Percentiles rank a stretch among this genome's conserved stretches.
Conservation (phyloP, 176 grass and related monocot species). For the Chrysopogon serrulatus region DNA sequence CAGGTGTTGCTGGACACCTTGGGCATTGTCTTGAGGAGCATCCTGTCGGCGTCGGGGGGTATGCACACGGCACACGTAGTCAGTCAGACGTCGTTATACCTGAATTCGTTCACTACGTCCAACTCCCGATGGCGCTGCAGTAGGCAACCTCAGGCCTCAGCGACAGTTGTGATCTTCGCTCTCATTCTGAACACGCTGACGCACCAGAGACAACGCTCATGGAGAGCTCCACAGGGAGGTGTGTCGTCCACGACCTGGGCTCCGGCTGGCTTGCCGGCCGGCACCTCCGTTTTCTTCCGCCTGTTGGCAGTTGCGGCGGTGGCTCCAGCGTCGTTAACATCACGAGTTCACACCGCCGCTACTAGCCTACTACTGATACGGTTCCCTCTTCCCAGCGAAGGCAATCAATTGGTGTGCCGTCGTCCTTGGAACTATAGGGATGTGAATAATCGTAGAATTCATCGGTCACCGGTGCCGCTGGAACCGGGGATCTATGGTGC, state of each 20-base stretch:
- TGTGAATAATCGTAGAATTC: not conserved
- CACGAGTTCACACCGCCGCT: not conserved
- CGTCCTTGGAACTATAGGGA: not conserved
- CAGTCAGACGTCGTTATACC: no score
- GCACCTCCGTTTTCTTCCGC: not conserved
- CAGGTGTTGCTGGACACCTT: no score
- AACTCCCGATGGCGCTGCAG: no score
- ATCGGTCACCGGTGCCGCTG: not conserved
- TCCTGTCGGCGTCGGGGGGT: no score
- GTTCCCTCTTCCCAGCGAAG: not conserved
- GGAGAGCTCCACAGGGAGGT: not conserved
- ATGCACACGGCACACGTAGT: no score
- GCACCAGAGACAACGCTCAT: not conserved
- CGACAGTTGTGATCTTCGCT: no score
- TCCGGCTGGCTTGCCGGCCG: not conserved
- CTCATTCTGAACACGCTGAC: no score
- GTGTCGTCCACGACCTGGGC: not conserved
- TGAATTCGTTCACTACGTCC: no score
- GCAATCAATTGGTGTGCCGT: not conserved
- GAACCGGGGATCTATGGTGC: not conserved
- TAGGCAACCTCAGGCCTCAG: no score
- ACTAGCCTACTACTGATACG: not conserved
- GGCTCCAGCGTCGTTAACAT: not conserved
- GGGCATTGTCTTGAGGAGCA: no score
- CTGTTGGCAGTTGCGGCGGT: not conserved